Evolutionary conservation across 2,329 filamentous ascomycete species (phyloP), one percentile per base, ranked within the genome.

Genomic region (Truncatella angustata): DNA sequence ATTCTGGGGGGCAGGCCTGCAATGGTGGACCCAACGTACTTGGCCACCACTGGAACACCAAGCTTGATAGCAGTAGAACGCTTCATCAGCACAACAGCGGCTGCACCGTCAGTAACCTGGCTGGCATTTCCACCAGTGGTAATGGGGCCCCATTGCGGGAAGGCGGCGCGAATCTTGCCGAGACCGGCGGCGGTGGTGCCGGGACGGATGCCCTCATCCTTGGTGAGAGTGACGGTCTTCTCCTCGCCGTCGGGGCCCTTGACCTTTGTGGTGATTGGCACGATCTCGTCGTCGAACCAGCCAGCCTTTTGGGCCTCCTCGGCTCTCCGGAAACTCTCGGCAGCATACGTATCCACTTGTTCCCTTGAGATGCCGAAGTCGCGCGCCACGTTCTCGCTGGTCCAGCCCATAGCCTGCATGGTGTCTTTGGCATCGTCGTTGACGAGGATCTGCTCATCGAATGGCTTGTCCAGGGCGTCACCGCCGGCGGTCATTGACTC

Each of bases 401-500:
- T 99, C 83, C 96, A 95, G 20, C 94, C 94, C 94, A 99, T 99
- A 60, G 93, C 89, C 79, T 91, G 84, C 84, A 93, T 84, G 79
- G 91, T 94, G 74, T 97, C 93, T 43, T 72, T 72, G 0, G 91
- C 82, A 67, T 97, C 90, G 68, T 91, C 87, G 73, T 81, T 88
- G 61, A 75, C 69, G 43, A 90, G 75, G 54, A 97, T 84, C 57
- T 87, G 85, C 58, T 87, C 84, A 69, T 91, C 86, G 72, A 97
- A 94, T 4, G 88, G 86, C 57, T 82, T 72, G 40, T 85, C 82
- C 34, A 91, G 78, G 20, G 80, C 72, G 67, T 92, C 90, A 48
- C 87, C 87, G 54, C 85, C 85, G 4, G 76, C 71, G 4, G 86
- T 87, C 94, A 99, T 99, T 67, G 81, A 82, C 76, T 99, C 94